Conservation (phyloP, 2,329 filamentous ascomycete species). For the Ilyonectria sp. region DNA sequence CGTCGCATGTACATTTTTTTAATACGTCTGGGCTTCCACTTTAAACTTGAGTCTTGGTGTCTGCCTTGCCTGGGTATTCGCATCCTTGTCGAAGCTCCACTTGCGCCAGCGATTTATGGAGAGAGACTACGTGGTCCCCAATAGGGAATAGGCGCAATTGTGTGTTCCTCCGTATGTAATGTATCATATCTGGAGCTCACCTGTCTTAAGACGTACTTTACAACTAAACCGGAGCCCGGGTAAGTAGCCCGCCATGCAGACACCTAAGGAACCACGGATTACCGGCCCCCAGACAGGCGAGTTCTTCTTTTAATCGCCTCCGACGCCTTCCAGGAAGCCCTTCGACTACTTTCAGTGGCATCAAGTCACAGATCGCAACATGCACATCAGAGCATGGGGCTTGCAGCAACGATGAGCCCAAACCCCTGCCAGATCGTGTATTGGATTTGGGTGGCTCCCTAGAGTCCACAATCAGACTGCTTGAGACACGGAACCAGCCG, state of each 20-base stretch:
- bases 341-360: neutral
- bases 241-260: too few species aligned
- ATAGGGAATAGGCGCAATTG: neutral
- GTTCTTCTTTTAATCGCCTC: slow-evolving; percentile 11
- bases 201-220: too few species aligned
- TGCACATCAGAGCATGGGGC: slow-evolving; percentile 25
- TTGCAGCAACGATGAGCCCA: slow-evolving; percentile 24
- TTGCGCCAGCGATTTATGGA: neutral
- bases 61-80: neutral
- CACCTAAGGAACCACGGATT: too few species aligned
- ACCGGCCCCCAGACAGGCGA: neutral
- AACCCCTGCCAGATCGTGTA: slow-evolving; percentile 20
- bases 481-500: slow-evolving; percentile 17
- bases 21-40: neutral
- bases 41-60: neutral
- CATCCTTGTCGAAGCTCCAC: neutral
- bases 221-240: too few species aligned
- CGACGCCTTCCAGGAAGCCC: slow-evolving; percentile 10
- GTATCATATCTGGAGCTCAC: too few species aligned
- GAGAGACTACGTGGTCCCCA: neutral
- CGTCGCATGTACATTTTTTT: neutral
- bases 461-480: slow-evolving; percentile 4
- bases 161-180: too few species aligned
- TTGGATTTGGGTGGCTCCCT: slow-evolving; percentile 12
- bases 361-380: too few species aligned